Base-by-base conservation (phyloP, 768 basidiomycete species). In the Suillus sp. region DNA sequence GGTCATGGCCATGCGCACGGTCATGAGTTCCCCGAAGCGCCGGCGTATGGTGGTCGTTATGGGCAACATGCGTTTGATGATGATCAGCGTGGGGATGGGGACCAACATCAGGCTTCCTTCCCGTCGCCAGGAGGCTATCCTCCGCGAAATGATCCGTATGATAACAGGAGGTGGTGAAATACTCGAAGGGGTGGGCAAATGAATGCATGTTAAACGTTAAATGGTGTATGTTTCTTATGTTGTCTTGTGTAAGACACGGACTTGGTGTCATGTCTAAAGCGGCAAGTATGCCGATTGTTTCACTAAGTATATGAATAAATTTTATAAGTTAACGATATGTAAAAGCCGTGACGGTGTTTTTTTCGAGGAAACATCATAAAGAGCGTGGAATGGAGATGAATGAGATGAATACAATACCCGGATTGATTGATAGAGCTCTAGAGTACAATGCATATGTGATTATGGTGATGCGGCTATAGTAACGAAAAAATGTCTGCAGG, bases 21-120 rank as follows among this genome's bases (percentile, higher is more conserved):
- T 13, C 78, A 75, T 47, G 69, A 66, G 18, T 83, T 81, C 71
- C 81, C 81, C 34, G 75, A 73, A 47, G 72, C 74, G 6, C 73
- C 72, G 47, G 69, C 69, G 20, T 77, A 75, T 64, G 73, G 73
- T 45, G 71, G 65, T n/a, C 62, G 62, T 42, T 42, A 54, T 11
- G 40, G 22, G 22, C 58, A 59, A n/a, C 38, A 27, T 47, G 59
- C 35, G 20, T 68, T 60, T 54, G 55, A 40, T 18, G 56, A 40
- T 38, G 9, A 57, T 40, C 56, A 7, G 20, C 32, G 18, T 13
- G 11, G 27, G 25, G 7, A n/a, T 34, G 18, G 45, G 9, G 32
- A 57, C 25, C 38, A 40, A 25, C 25, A 34, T 20, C 35, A 38
- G 37, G 13, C 56, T 40, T 57, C 27, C 38, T 42, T 42, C 10